Conservation (phyloP, 2,329 filamentous ascomycete species). For the Neopestalotiopsis rosae region DNA sequence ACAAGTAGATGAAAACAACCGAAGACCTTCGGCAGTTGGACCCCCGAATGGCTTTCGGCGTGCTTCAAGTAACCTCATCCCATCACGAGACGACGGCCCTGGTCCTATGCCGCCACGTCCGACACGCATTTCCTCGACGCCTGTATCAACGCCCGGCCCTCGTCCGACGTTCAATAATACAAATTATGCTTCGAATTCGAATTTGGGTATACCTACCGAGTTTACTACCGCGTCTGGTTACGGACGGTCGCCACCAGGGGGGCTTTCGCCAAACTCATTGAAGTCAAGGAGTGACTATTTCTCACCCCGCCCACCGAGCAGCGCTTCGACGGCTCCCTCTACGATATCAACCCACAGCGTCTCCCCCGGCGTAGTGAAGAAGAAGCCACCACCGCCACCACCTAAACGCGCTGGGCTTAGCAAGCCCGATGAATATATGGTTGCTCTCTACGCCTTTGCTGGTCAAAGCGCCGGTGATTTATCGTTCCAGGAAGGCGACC, state of each 20-base stretch:
- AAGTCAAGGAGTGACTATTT: conserved; percentile 39
- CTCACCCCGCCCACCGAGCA: conserved; percentile 25
- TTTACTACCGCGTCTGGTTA: conserved; percentile 50
- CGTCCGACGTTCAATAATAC: conserved; percentile 34
- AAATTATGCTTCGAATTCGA: conserved; percentile 23
- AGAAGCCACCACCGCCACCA: conserved; percentile 76
- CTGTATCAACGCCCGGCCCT: conserved; percentile 28
- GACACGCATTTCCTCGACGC: conserved; percentile 43
- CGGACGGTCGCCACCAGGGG: conserved; percentile 25
- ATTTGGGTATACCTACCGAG: conserved; percentile 47
- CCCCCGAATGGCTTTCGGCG: conserved; percentile 42
- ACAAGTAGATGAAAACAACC: conserved; percentile 25
- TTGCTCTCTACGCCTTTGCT: conserved; percentile 76
- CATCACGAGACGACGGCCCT: conserved; percentile 25
- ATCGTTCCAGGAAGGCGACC: conserved; percentile 76
- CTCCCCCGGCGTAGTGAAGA: conserved; percentile 57
- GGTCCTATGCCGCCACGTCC: conserved; percentile 36
- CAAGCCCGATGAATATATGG: conserved; percentile 61
- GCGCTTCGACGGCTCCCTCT: conserved; percentile 33
- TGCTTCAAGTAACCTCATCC: conserved; percentile 50
- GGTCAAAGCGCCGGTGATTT: conserved; percentile 75
- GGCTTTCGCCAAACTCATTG: conserved; percentile 35
- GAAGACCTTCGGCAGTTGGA: conserved; percentile 31
- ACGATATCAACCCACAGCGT: conserved; percentile 32
- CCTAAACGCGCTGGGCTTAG: conserved; percentile 62